Evolutionary conservation across 2,329 filamentous ascomycete genomes (phyloP).

Genomic region (Lecanosticta acicola): DNA sequence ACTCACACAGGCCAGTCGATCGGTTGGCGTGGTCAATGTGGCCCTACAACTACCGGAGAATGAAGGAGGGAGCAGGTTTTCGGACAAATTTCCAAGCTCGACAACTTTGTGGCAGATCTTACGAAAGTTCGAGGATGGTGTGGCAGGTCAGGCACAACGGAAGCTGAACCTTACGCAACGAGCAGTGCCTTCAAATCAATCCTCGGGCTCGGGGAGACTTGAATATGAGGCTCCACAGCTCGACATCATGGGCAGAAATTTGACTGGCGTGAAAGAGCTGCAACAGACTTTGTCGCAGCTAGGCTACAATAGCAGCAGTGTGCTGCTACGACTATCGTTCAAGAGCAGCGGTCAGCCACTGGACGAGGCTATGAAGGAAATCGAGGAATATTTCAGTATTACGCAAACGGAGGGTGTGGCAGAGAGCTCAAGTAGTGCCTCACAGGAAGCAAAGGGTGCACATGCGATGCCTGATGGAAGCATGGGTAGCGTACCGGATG

Average conservation of each 20-base stretch:
- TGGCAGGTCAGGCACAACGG: conserved; percentile 43
- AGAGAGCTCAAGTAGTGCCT: conserved; percentile 10
- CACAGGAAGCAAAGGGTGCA: conserved; percentile 24
- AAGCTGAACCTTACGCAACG: conserved; percentile 77
- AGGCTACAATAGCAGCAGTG: conserved; percentile 78
- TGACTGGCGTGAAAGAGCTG: conserved; percentile 71
- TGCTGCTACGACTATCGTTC: conserved; percentile 72
- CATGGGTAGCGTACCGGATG: conserved; percentile 21
- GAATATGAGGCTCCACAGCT: conserved; percentile 84
- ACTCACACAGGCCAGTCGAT: conserved; percentile 79
- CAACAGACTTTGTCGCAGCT: conserved; percentile 85
- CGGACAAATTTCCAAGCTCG: conserved; percentile 81
- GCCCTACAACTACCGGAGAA: conserved; percentile 77
- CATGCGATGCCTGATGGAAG: conserved; percentile 18
- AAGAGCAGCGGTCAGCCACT: conserved; percentile 69
- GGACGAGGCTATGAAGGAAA: conserved; percentile 78
- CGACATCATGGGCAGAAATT: conserved; percentile 73
- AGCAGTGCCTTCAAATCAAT: conserved; percentile 59
- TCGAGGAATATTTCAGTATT: conserved; percentile 65
- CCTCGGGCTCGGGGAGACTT: conserved; percentile 62
- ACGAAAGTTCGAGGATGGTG: conserved; percentile 79
- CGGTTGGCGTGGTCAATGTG: conserved; percentile 77
- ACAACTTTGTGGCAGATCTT: conserved; percentile 85
- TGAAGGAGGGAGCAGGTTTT: conserved; percentile 62
- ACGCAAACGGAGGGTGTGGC: conserved; percentile 28